phyloP scores from a whole-genome alignment of 179 eudicot species.

The Corrigiola litoralis region DNA sequence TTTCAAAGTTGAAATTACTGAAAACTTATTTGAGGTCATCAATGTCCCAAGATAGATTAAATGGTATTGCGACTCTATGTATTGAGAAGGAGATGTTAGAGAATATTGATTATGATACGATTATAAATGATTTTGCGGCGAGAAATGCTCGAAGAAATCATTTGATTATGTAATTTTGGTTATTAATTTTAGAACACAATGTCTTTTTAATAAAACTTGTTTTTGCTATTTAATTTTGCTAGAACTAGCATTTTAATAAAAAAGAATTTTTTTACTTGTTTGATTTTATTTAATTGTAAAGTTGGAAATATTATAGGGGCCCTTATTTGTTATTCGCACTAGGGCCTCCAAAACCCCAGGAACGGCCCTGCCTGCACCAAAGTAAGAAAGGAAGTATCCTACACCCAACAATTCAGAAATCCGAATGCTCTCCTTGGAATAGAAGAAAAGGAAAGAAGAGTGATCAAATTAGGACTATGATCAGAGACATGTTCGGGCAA shows the following conservation, averaged over 20 bases:
- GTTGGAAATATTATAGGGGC: no score
- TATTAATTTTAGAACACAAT: no score
- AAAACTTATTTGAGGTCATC: background rate
- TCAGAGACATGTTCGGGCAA: background rate
- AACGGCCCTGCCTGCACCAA: background rate
- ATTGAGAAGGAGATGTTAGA: background rate
- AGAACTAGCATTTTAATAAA: no score
- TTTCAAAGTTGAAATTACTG: background rate
- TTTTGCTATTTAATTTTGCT: no score
- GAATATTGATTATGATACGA: background rate
- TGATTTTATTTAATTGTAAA: no score
- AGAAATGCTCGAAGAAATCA: background rate
- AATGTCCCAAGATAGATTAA: background rate
- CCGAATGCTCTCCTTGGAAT: background rate
- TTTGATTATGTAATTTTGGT: no score
- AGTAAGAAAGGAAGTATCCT: background rate
- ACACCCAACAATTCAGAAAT: background rate
- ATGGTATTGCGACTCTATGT: background rate
- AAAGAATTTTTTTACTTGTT: no score
- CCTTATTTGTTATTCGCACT: no score
- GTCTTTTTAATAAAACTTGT: no score
- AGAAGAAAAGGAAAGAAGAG: background rate
- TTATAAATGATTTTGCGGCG: background rate
- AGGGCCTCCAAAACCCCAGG: no score
- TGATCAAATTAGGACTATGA: no score